Evolutionary conservation across 768 basidiomycete genomes (phyloP).

Genomic region (Calvatia gigantea): DNA sequence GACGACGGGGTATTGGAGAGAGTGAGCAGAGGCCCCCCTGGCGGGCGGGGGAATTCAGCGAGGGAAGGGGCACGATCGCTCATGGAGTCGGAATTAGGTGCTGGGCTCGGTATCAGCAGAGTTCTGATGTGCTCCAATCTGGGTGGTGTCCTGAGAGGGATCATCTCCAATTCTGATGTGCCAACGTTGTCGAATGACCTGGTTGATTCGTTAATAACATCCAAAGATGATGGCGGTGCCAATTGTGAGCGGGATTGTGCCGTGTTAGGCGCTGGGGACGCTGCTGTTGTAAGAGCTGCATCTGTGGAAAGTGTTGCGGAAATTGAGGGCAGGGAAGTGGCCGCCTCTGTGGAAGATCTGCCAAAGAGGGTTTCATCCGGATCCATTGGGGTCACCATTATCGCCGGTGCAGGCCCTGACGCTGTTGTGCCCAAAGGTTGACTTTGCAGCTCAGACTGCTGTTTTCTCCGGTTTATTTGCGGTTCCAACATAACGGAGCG

Average conservation of each 20-base stretch:
- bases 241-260: too few relatives aligned
- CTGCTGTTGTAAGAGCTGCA: not conserved
- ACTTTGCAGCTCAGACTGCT: not conserved
- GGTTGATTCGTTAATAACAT: too few relatives aligned
- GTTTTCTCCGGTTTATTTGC: not conserved
- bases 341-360: not conserved
- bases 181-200: too few relatives aligned
- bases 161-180: not conserved
- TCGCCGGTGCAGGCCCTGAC: not conserved
- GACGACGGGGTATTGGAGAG: not conserved
- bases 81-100: not conserved
- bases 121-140: not conserved
- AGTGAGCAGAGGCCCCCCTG: not conserved
- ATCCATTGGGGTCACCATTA: not conserved
- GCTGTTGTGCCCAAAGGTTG: not conserved
- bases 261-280: not conserved
- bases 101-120: not conserved
- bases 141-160: not conserved
- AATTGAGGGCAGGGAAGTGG: not conserved
- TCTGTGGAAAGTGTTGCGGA: not conserved
- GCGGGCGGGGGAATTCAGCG: slow-evolving; percentile 1
- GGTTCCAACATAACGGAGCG: not conserved
- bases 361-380: not conserved
- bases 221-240: not conserved
- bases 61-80: slow-evolving; percentile 1